Evolutionary conservation across 2,329 filamentous ascomycete species (phyloP).

Genomic region (Aspergillus vadensis): DNA sequence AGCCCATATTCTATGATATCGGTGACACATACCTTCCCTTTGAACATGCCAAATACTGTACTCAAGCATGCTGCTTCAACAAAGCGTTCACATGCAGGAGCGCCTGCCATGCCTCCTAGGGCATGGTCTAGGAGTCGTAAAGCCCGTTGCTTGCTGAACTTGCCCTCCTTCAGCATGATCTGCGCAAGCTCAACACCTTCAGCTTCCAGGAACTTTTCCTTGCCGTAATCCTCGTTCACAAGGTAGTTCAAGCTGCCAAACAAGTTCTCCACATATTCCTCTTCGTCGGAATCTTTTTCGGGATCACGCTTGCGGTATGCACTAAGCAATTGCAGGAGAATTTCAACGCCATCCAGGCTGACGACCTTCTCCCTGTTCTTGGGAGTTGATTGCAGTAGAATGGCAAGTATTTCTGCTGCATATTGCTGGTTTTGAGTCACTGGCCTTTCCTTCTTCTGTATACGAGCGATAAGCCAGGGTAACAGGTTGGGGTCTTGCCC

Average conservation of each 20-base stretch:
- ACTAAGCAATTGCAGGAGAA: conserved; percentile 78
- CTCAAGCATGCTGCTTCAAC: conserved; percentile 85
- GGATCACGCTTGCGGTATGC: conserved; percentile 86
- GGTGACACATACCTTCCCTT: conserved; percentile 62
- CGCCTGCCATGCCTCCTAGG: conserved; percentile 59
- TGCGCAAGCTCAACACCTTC: conserved; percentile 90
- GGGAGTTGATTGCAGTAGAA: conserved; percentile 75
- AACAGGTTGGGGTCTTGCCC: conserved; percentile 69
- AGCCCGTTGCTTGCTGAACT: conserved; percentile 75
- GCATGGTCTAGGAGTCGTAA: conserved; percentile 85
- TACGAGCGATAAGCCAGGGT: conserved; percentile 75
- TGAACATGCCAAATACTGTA: conserved; percentile 81
- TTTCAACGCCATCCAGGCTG: conserved; percentile 71
- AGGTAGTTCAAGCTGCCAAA: conserved; percentile 85
- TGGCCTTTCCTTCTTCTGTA: conserved; percentile 66
- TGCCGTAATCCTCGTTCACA: conserved; percentile 73
- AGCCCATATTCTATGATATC: not conserved
- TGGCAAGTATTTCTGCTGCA: conserved; percentile 85
- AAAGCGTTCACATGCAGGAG: conserved; percentile 70
- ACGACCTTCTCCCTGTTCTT: conserved; percentile 66
- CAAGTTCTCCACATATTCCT: conserved; percentile 91
- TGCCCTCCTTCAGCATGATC: conserved; percentile 89
- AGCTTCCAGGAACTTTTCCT: conserved; percentile 78
- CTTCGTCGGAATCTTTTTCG: conserved; percentile 80
- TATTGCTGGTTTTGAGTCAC: conserved; percentile 95